A percentile compares a stretch with the other conserved stretches of the same genome.
Evolutionary conservation across 2,329 filamentous ascomycete genomes (phyloP).

Genomic region (Fusarium pseudonygamai): DNA sequence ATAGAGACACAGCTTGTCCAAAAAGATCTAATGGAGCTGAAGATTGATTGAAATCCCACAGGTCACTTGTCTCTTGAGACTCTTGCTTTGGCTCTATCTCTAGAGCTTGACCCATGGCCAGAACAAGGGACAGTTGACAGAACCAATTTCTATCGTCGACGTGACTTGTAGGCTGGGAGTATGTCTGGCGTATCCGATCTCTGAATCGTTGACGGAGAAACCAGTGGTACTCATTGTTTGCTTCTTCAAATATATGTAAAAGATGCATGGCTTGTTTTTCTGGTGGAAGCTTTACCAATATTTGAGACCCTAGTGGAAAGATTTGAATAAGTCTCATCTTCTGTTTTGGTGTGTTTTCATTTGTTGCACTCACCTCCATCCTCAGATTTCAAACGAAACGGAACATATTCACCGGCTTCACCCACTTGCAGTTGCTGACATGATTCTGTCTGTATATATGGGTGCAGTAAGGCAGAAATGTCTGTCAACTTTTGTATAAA

Average conservation of each 20-base stretch:
- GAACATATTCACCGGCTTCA: neutral
- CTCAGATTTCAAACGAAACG: neutral
- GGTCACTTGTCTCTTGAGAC: neutral
- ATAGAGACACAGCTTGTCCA: neutral
- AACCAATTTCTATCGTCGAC: neutral
- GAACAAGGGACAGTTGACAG: neutral
- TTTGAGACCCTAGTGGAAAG: rapidly evolving
- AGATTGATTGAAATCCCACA: no score
- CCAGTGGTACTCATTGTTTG: neutral
- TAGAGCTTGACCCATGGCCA: neutral
- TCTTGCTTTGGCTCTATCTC: neutral
- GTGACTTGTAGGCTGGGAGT: neutral
- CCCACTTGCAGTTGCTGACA: neutral
- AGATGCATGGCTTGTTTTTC: neutral
- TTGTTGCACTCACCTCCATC: neutral
- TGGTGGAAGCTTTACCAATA: neutral
- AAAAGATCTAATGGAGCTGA: neutral
- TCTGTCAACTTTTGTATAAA: neutral
- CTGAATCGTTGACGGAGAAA: neutral
- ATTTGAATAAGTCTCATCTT: neutral
- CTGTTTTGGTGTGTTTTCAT: neutral
- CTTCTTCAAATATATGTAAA: neutral
- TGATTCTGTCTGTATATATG: neutral
- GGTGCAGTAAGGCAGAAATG: neutral
- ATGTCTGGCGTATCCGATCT: neutral